A percentile compares a stretch with the other conserved stretches of the same genome.
phyloP scores from a whole-genome alignment of 2,329 filamentous ascomycete species.

The Arachnopeziza araneosa region DNA sequence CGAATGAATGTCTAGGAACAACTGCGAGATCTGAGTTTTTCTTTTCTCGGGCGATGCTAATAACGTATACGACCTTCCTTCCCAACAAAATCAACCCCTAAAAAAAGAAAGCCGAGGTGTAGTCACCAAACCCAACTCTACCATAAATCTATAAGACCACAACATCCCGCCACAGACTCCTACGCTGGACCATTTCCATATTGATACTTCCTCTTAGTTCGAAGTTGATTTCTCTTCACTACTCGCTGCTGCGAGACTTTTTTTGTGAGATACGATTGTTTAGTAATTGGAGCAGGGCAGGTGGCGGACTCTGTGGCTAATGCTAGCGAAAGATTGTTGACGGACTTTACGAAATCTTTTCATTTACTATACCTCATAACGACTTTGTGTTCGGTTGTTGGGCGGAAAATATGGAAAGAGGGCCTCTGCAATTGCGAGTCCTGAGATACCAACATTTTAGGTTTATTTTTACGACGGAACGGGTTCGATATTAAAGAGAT shows the following conservation, averaged over 20 bases:
- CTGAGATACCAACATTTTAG: neutral
- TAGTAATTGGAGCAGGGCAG: neutral
- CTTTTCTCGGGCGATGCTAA: neutral
- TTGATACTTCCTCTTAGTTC: neutral
- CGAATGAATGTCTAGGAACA: constrained; percentile 14
- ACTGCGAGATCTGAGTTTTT: neutral
- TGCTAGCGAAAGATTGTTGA: neutral
- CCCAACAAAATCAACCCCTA: neutral
- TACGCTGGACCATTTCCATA: neutral
- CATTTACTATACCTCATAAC: neutral
- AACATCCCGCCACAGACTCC: neutral
- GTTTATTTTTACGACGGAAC: neutral
- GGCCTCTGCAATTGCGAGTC: neutral
- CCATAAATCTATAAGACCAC: neutral
- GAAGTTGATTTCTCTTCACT: neutral
- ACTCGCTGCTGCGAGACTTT: neutral
- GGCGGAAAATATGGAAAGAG: neutral
- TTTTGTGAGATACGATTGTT: neutral
- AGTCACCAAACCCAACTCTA: neutral
- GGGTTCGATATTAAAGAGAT: neutral
- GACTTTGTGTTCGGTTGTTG: neutral
- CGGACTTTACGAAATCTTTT: neutral
- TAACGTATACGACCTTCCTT: neutral
- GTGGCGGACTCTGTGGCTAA: neutral
- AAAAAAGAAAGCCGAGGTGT: neutral